Conservation (phyloP, 495 filamentous ascomycete species). For the Chaetomium fimeti region DNA sequence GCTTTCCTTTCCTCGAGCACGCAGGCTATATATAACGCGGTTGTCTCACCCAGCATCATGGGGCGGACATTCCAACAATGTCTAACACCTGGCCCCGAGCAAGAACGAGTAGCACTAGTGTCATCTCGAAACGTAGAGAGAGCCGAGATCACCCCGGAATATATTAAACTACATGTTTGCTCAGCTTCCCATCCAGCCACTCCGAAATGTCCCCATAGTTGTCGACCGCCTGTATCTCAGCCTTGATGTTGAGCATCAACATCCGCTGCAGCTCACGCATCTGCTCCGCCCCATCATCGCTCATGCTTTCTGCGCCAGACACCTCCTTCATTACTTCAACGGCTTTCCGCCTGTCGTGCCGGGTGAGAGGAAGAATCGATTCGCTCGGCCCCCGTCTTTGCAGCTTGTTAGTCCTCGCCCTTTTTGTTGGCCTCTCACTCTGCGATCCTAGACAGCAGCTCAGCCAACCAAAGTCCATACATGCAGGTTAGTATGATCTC, state of each 20-base stretch:
- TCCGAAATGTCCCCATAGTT: conserved; percentile 55
- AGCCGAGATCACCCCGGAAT: too few species aligned
- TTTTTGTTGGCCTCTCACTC: conserved; percentile 21
- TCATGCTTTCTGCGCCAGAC: conserved; percentile 2
- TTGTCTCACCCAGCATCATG: too few species aligned
- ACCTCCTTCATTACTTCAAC: conserved; percentile 59
- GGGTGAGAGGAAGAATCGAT: conserved; percentile 51
- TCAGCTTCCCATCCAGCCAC: conserved; percentile 60
- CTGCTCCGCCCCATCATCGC: conserved; percentile 43
- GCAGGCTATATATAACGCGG: too few species aligned
- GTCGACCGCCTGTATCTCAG: conserved; percentile 84
- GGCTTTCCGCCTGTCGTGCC: conserved; percentile 64
- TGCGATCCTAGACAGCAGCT: conserved; percentile 7
- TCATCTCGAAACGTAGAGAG: too few species aligned
- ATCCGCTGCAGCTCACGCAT: conserved; percentile 74
- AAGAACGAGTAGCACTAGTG: too few species aligned
- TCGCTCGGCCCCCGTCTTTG: conserved; percentile 15
- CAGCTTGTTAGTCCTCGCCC: conserved; percentile 9
- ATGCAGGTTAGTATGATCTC: background rate
- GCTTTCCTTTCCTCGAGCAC: too few species aligned
- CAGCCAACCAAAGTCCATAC: background rate
- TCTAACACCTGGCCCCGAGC: too few species aligned
- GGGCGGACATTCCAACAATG: too few species aligned
- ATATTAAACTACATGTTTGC: background rate
- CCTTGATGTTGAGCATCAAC: conserved; percentile 83